Conservation (phyloP, 2,329 filamentous ascomycete species). For the Acrocalymma vagum region DNA sequence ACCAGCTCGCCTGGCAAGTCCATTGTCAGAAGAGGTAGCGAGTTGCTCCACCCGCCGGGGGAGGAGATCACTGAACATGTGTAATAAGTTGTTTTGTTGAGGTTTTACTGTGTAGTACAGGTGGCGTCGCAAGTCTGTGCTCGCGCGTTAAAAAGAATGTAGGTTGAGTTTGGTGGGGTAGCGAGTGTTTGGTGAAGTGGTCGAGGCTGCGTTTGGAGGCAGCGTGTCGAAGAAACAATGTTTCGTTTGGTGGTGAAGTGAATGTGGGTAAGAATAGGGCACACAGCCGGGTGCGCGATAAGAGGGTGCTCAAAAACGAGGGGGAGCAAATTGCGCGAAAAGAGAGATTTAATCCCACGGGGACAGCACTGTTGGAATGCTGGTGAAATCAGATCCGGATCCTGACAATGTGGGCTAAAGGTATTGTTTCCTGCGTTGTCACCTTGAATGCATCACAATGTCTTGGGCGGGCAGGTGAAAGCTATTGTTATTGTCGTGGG, state of each 20-base stretch:
- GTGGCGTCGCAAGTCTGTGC: constrained; percentile 9
- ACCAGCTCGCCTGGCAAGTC: constrained; percentile 27
- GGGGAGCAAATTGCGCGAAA: constrained; percentile 13
- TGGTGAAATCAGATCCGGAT: constrained; percentile 15
- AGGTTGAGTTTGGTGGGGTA: constrained; percentile 7
- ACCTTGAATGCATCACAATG: constrained; percentile 42
- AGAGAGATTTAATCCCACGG: constrained; percentile 25
- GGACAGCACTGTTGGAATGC: constrained; percentile 16
- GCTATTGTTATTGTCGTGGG: constrained; percentile 9
- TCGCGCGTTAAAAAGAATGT: constrained; percentile 9
- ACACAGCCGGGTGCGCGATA: constrained; percentile 26
- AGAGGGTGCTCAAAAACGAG: constrained; percentile 2
- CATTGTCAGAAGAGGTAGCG: constrained; percentile 8
- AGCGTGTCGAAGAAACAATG: too few species aligned
- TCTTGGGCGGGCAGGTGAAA: constrained; percentile 1
- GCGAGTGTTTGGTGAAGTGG: constrained; percentile 1
- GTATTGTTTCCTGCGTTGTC: constrained; percentile 25
- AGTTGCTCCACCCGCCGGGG: constrained; percentile 30
- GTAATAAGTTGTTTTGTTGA: constrained; percentile 13
- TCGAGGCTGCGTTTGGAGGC: background rate
- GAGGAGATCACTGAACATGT: constrained; percentile 37
- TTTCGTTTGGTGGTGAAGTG: too few species aligned
- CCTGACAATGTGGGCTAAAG: constrained; percentile 32
- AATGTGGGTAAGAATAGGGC: constrained; percentile 12
- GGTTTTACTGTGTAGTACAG: constrained; percentile 8